Conservation (phyloP, 169 alveolate genomes). For the Plasmodium vinckei region DNA sequence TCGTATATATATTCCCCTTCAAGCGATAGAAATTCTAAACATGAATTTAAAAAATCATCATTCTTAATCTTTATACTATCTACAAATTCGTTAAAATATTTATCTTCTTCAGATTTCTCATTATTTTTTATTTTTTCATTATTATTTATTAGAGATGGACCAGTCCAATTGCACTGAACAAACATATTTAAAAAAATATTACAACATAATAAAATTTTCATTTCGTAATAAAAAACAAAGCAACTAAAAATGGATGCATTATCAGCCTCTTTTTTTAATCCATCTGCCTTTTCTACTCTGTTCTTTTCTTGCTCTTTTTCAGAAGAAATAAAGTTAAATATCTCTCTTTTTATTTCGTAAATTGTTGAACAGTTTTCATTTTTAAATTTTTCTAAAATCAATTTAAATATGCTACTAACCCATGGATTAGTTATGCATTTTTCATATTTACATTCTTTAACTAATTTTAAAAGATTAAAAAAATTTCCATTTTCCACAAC, state of each 20-base stretch:
- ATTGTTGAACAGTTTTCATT: slow-evolving; percentile 7
- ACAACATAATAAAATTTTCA: slow-evolving; percentile 54
- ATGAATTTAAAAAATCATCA: slow-evolving; percentile 36
- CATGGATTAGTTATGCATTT: slow-evolving; percentile 40
- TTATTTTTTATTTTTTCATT: slow-evolving; percentile 9
- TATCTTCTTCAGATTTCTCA: slow-evolving; percentile 7
- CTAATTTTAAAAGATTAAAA: slow-evolving; percentile 26
- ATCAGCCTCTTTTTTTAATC: neutral
- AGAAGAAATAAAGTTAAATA: slow-evolving; percentile 5
- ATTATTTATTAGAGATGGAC: slow-evolving; percentile 32
- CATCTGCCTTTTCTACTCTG: neutral
- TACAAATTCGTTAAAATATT: slow-evolving; percentile 25
- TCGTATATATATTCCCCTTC: slow-evolving; percentile 70
- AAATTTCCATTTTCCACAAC: slow-evolving; percentile 1
- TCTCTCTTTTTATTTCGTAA: slow-evolving; percentile 22
- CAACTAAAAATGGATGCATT: slow-evolving; percentile 3
- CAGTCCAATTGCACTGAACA: slow-evolving; percentile 75
- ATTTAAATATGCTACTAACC: slow-evolving; percentile 38
- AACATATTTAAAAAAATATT: slow-evolving; percentile 60
- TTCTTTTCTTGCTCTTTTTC: slow-evolving; percentile 30
- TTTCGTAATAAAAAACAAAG: slow-evolving; percentile 25
- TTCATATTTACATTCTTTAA: slow-evolving; percentile 31
- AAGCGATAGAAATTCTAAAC: slow-evolving; percentile 47
- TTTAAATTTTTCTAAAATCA: slow-evolving; percentile 9
- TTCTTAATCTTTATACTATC: slow-evolving; percentile 30